phyloP scores from a whole-genome alignment of 2,329 filamentous ascomycete genomes.

The Colletotrichum neosansevieriae region DNA sequence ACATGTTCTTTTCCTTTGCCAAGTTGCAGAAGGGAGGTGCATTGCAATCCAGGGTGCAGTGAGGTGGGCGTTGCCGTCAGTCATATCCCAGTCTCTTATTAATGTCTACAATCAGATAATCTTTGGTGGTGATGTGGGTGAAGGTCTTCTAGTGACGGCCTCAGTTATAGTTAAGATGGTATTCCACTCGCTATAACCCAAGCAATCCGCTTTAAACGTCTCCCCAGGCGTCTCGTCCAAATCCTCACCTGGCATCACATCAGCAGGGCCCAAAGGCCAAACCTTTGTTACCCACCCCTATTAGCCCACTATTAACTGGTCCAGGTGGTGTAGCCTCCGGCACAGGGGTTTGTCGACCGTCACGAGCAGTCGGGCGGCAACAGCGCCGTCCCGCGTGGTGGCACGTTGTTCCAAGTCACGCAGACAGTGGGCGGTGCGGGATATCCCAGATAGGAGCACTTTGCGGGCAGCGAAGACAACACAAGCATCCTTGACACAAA shows the following conservation, averaged over 20 bases:
- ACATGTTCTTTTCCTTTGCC: neutral
- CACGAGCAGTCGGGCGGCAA: neutral
- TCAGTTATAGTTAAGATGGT: neutral
- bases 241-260: neutral
- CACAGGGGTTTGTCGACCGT: neutral
- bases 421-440: neutral
- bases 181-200: neutral
- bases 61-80: neutral
- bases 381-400: neutral
- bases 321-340: neutral
- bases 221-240: neutral
- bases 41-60: neutral
- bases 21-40: neutral
- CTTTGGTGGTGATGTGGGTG: neutral
- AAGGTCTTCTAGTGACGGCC: neutral
- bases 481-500: neutral
- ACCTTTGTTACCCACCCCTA: neutral
- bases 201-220: neutral
- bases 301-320: neutral
- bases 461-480: neutral
- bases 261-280: neutral
- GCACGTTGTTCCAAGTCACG: neutral
- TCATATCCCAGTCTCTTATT: neutral
- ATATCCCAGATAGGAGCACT: neutral
- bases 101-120: neutral